Evolutionary conservation across 306 rosid genomes (phyloP).

Genomic region (Quercus mongolica): DNA sequence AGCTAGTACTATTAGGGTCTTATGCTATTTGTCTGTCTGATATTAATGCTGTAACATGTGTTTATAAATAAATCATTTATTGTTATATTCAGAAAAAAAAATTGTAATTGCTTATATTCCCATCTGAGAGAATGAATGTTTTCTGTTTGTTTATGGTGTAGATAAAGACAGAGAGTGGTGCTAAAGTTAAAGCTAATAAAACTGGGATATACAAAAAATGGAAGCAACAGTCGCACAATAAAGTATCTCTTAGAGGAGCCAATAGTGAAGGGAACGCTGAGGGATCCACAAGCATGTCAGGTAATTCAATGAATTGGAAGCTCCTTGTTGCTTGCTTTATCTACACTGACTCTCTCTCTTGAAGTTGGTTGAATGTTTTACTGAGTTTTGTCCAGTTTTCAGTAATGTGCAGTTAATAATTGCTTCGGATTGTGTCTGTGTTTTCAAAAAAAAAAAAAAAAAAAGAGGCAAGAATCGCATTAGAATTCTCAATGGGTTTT

Average conservation of each 20-base stretch:
- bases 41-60: background rate
- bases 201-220: conserved; percentile 90
- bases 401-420: background rate
- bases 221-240: conserved; percentile 74
- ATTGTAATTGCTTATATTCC: conserved; percentile 4
- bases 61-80: background rate
- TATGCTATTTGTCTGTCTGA: background rate
- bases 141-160: conserved; percentile 17
- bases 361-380: background rate
- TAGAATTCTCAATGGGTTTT: background rate
- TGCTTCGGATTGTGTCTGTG: background rate
- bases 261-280: conserved; percentile 46
- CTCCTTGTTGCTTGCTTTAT: background rate
- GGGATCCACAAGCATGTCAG: conserved; percentile 36
- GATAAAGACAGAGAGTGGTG: conserved; percentile 92
- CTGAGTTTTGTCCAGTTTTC: background rate
- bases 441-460: background rate
- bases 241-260: conserved; percentile 53
- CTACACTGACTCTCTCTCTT: background rate
- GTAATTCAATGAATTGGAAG: conserved; percentile 32
- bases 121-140: background rate
- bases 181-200: conserved; percentile 69
- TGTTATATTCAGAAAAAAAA: background rate
- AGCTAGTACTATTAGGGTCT: background rate
- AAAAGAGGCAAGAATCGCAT: background rate